Evolutionary conservation across 345 rosid genomes (phyloP).

Genomic region (Passiflora organensis): DNA sequence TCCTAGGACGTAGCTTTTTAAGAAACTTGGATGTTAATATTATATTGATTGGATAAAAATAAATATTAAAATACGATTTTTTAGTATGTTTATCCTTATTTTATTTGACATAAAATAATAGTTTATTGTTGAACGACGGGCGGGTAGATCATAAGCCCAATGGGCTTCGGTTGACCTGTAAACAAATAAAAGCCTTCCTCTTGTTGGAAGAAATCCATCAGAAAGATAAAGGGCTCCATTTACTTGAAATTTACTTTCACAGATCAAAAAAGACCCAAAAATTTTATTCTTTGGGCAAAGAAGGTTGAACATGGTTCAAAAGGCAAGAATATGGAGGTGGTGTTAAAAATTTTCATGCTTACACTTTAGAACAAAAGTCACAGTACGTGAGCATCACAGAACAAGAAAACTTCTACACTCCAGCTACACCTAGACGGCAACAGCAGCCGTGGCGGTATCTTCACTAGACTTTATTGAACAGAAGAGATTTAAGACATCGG

Average conservation of each 20-base stretch:
- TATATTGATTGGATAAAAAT: too few species aligned
- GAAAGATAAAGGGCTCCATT: background rate
- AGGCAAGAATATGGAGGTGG: constrained; percentile 9
- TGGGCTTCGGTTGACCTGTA: too few species aligned
- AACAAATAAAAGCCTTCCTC: too few species aligned
- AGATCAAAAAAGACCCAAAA: background rate
- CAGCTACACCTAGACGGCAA: constrained; percentile 24
- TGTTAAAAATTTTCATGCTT: constrained; percentile 12
- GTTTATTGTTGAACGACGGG: too few species aligned
- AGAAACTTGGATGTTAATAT: too few species aligned
- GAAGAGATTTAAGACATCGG: constrained; percentile 81
- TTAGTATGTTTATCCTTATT: too few species aligned
- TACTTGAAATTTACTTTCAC: too few species aligned
- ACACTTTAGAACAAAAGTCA: constrained; percentile 19
- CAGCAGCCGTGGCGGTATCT: constrained; percentile 22
- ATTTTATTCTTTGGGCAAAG: constrained; percentile 17
- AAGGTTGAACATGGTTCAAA: constrained; percentile 5
- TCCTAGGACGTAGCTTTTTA: too few species aligned
- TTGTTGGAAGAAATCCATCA: background rate
- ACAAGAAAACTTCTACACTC: constrained; percentile 4
- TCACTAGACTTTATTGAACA: constrained; percentile 13
- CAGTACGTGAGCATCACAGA: constrained; percentile 15
- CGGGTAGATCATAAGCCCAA: too few species aligned
- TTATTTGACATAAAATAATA: too few species aligned
- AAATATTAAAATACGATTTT: too few species aligned